Evolutionary conservation across 805 yeast species (phyloP).

Genomic region (Grigorovia yakushimaensis): DNA sequence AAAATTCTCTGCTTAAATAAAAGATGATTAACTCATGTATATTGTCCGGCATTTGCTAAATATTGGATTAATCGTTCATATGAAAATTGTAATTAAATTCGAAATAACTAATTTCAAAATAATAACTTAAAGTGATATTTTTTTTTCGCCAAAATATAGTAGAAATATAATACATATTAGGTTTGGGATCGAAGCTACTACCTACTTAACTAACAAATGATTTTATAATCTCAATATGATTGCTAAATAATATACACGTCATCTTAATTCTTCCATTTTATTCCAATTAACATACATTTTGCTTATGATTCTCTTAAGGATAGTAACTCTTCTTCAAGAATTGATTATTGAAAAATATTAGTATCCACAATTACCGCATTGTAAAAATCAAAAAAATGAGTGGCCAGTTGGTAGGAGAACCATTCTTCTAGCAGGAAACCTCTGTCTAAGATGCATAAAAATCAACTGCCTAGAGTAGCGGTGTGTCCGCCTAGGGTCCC

Average conservation of each 20-base stretch:
- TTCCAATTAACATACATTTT: constrained; percentile 4
- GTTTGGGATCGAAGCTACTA: too few species aligned
- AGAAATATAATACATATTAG: too few species aligned
- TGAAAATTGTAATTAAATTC: too few species aligned
- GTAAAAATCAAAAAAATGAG: background rate
- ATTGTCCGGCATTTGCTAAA: too few species aligned
- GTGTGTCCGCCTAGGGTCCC: background rate
- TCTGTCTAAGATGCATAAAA: background rate
- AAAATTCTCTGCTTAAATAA: background rate
- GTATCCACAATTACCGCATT: background rate
- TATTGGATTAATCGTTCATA: too few species aligned
- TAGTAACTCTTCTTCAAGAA: background rate
- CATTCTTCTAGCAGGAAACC: background rate
- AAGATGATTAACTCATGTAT: too few species aligned
- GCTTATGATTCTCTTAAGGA: constrained; percentile 8
- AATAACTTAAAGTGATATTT: too few species aligned
- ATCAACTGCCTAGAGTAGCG: background rate
- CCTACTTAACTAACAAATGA: too few species aligned
- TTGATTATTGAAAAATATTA: background rate
- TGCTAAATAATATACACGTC: constrained; percentile 8
- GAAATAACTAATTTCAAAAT: too few species aligned
- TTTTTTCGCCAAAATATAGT: too few species aligned
- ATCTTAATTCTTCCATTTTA: background rate
- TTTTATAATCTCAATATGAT: background rate
- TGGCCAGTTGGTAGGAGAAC: background rate